Evolutionary conservation across 2,329 filamentous ascomycete species (phyloP), one percentile per base, ranked within the genome.

Genomic region (Dactylellina parvicollis): DNA sequence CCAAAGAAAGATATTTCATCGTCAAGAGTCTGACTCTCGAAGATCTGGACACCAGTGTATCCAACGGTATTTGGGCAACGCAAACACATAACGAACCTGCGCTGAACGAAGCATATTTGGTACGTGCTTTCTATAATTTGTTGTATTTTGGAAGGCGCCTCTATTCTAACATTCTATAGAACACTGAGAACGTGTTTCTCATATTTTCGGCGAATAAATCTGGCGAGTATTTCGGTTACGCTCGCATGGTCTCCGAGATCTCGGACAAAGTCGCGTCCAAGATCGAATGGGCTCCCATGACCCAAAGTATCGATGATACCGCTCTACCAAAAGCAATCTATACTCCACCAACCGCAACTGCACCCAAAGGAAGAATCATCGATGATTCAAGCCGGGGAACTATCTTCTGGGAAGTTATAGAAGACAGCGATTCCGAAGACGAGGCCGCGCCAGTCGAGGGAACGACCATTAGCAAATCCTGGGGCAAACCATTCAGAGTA

Each of bases 141-240:
- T 54, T 77, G 75, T 24, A 61, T 49, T 59, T 38, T 57, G 22
- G 20, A 34, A 26, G 12, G 26, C 47, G 40, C 38, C 61, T n/a
- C 28, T 32, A 28, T 55, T 26, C 42, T 70, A 67, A 62, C 28
- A 46, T 62, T 10, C 28, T 70, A 54, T 74, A 96, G 92, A 83
- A 84, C 8, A 87, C 89, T 12, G 91, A 96, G 59, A 91, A 90
- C 78, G 93, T 98, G 0, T 97, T 93, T 78, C 84, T 98, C 28
- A 87, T 98, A 12, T 98, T 98, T 80, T 98, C 94, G 0, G 94
- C 94, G 10, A 98, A 98, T 81, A 97, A 97, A 79, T 97, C 94
- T 0, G 94, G 94, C 10, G 94, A 97, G 80, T 98, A 97, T 79
- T 97, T 95, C 81, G 94, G 94, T 18, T 97, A 96, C 79, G 94